Evolutionary conservation across 441 rosid genomes (phyloP), one percentile per base, ranked within the genome.

Genomic region (Syzygium malaccense): DNA sequence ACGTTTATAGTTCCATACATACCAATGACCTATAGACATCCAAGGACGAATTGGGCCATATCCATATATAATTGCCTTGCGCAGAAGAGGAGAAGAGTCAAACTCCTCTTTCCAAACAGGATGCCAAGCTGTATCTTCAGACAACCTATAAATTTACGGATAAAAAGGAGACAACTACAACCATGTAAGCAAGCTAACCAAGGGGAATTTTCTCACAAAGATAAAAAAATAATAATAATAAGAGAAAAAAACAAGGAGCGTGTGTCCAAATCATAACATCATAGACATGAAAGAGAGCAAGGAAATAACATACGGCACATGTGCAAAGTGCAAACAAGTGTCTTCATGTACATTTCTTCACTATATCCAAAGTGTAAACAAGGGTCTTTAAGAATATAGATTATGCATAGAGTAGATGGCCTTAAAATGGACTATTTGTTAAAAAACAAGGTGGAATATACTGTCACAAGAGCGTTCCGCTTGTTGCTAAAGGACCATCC

Each of bases 1-100:
- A 32, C 1, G 14, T 32, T 18, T 66, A 66, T 68, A 71, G 49
- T 37, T 0, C 28, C 80, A 71, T 85, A 54, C 79, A 60, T 92
- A 96, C 99, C 99, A 96, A 88, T 96, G 99, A 93, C 93, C 98
- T 91, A 98, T 95, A 87, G 99, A 98, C 97, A 98, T 94, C 99
- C 96, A 98, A 88, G 99, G 96, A 87, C 99, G 92, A 87, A 96
- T 91, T 28, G 98, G 98, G 19, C 99, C 99, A 88, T 96, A 96
- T 88, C 97, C 99, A 85, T 88, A 94, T 64, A 95, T 93, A 87
- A 98, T 92, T 62, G 97, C 96, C 89, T 96, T 96, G 87, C 97
- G 95, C 87, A 96, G 78, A 78, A 87, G 6, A 55, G 88, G 84
- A 6, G 98, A 94, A 85, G 94, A 89, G 75, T 96, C 94, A 86